phyloP scores from a whole-genome alignment of 1,284 basidiomycete species.

The Ceratobasidium theobromae region DNA sequence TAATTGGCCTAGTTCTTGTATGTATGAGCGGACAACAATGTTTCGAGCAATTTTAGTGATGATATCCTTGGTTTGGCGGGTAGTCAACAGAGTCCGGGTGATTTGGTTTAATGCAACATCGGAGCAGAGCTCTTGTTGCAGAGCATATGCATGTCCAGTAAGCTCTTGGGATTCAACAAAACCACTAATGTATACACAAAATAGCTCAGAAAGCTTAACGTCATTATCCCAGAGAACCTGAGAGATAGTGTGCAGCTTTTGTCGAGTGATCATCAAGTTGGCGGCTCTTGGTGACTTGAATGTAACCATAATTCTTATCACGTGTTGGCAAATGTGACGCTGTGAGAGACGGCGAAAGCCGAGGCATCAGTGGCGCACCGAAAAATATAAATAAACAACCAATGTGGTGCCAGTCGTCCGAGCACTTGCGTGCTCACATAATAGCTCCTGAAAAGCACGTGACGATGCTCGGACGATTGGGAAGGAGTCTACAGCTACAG shows the following conservation, averaged over 20 bases:
- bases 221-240: background rate
- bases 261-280: background rate
- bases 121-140: background rate
- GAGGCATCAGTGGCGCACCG: background rate
- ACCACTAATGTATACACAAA: background rate
- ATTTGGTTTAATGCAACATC: background rate
- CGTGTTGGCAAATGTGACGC: background rate
- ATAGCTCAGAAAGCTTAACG: background rate
- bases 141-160: background rate
- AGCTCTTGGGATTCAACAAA: background rate
- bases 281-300: background rate
- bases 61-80: background rate
- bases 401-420: conserved; percentile 6
- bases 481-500: background rate
- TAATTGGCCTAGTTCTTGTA: background rate
- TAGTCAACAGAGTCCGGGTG: background rate
- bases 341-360: background rate
- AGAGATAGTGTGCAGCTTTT: background rate
- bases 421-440: background rate
- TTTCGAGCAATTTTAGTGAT: background rate
- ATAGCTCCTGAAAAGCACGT: background rate
- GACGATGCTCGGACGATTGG: background rate
- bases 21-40: background rate
- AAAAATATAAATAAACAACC: background rate
- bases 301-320: background rate